Evolutionary conservation across 495 filamentous ascomycete species (phyloP), one percentile per base, ranked within the genome.

Genomic region (Cercophora newfieldiana): DNA sequence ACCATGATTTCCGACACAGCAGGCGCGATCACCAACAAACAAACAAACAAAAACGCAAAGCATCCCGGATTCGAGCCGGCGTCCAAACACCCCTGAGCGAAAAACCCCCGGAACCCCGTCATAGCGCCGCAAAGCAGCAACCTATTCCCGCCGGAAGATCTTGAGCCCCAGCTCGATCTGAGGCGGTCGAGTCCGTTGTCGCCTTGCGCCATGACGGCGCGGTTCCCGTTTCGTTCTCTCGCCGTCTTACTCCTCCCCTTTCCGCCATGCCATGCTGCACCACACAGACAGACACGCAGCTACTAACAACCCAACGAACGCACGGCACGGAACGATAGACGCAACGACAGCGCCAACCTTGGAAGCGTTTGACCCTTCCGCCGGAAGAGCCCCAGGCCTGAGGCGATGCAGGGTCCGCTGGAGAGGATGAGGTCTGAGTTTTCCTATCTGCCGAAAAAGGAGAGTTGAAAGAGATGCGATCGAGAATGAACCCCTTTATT

Each of bases 341-440:
- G 26, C n/a, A 30, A 21, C 21, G 28, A 2, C 6, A 1, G 0
- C 22, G 14, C 6, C 8, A 19, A 7, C 59, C 59, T 24, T 44
- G 31, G 22, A 29, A 49, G 26, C 28, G 19, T 30, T 21, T n/a
- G 30, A 21, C 33, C 26, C 60, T 55, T 64, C 62, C 53, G 51
- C 62, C 62, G 62, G 62, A 64, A 64, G 62, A 44, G 62, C 62
- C 62, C 12, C 14, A 22, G 19, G 50, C 62, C 62, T 64, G 62
- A 64, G 62, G 62, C 44, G 62, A 50, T 19, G 62, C 53, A 57
- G 33, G 26, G 24, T 57, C 31, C 33, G n/a, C 25, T 58, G 62
- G 62, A 56, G 8, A 21, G 21, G 31, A 16, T 7, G 7, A 6
- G 18, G 44, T 6, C 16, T 29, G 5, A 7, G 44, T 29, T 57